Base-by-base conservation (phyloP, 2,329 filamentous ascomycete species). In the Calonectria hongkongensis region DNA sequence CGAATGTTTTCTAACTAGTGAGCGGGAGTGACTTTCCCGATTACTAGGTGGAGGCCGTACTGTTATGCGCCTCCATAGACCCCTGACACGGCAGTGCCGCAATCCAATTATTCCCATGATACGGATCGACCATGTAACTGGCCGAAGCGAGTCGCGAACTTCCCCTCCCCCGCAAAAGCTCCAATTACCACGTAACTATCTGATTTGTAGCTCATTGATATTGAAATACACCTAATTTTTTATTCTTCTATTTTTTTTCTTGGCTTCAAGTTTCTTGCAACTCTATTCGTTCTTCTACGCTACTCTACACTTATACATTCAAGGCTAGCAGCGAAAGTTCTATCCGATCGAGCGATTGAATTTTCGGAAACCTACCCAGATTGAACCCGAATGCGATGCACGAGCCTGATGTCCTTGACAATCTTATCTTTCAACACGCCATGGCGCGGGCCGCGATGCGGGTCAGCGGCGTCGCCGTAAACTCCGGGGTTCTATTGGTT, bases 131-230 rank as follows among this genome's bases (percentile, higher is more conserved):
- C 16, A 18, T 51, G 48, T 27, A 28, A 16, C 12, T 18, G 12
- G 48, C 27, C 13, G n/a, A 27, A 30, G 48, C 25, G 48, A 16
- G 27, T 16, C 16, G 48, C 48, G 8, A 30, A 18, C 25, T 51
- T 51, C 48, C 48, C 27, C 48, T 51, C 48, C 48, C 48, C 48
- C 48, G 48, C 48, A 51, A 30, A 51, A 30, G 28, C 27, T 8
- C 27, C 33, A 36, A 36, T 36, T 36, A 12, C 33, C 33, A 10
- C 10, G 33, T 36, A 36, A 36, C 2, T 36, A 12, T 36, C 33
- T 36, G 10, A 10, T 36, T 36, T 30, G 16, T 30, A 27, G 7
- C 27, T 27, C 25, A 27, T 2, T 12, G n/a, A 51, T 8, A 4
- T 4, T 36, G 33, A 12, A 9, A 10, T 10, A 10, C 33, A 36